These are phyloP conservation scores for Datisca glomerata DNA, from an alignment of 306 rosid genomes.

Conservation along the genomic window DNA sequence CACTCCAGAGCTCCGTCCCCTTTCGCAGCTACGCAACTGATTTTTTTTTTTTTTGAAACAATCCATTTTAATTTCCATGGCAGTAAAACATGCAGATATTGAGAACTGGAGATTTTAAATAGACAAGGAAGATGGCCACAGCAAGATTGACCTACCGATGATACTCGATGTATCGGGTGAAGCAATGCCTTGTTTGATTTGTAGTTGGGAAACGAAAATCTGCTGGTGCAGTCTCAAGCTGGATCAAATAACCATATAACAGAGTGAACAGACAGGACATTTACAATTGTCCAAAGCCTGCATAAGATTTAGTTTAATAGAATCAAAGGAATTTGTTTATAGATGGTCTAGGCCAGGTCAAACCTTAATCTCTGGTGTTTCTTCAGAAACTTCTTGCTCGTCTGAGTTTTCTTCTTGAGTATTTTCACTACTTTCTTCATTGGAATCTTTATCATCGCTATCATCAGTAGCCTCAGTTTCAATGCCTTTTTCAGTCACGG, in stretches of 20 bases:
- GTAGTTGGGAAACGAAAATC: slow-evolving; percentile 98
- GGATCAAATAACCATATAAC: slow-evolving; percentile 15
- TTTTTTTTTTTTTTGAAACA: no score
- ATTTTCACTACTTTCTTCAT: slow-evolving; percentile 40
- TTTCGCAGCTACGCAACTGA: slow-evolving; percentile 78
- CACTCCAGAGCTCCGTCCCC: slow-evolving; percentile 89
- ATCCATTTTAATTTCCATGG: neutral
- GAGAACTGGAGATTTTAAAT: neutral
- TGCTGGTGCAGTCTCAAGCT: slow-evolving; percentile 94
- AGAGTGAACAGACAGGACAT: slow-evolving; percentile 5
- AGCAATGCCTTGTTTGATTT: slow-evolving; percentile 97
- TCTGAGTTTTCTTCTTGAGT: slow-evolving; percentile 32
- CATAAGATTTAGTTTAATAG: neutral
- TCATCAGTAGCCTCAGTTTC: slow-evolving; percentile 16
- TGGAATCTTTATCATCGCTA: slow-evolving; percentile 15
- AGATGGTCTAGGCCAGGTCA: neutral
- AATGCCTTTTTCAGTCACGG: slow-evolving; percentile 30
- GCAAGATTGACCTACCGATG: slow-evolving; percentile 43
- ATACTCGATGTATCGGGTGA: slow-evolving; percentile 81
- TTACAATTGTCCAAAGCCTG: neutral
- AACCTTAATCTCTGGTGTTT: slow-evolving; percentile 74
- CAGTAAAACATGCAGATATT: neutral
- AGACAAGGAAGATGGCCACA: neutral
- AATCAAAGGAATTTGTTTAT: neutral
- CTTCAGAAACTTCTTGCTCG: slow-evolving; percentile 52